Conservation (phyloP, 306 rosid genomes). For the Medicago arabica region DNA sequence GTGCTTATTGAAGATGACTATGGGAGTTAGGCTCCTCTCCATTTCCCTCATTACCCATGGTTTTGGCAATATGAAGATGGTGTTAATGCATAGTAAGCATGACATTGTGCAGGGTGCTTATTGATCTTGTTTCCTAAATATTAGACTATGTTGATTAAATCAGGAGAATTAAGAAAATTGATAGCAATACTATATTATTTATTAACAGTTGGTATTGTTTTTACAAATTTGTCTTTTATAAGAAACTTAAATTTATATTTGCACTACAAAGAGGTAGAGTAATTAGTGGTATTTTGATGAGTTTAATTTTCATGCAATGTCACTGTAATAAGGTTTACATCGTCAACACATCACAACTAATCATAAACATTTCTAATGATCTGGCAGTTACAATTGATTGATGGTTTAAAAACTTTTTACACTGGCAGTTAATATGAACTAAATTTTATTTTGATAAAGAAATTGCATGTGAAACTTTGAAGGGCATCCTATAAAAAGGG, state of each 20-base stretch:
- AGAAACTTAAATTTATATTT: background rate
- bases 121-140: slow-evolving; percentile 1
- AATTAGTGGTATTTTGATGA: background rate
- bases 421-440: background rate
- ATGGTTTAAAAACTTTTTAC: background rate
- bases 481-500: no score
- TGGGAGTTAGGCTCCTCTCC: background rate
- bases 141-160: background rate
- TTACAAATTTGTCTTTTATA: background rate
- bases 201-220: background rate
- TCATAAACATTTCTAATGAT: background rate
- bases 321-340: background rate
- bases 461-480: background rate
- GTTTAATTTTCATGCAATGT: background rate
- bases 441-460: background rate
- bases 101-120: slow-evolving; percentile 7
- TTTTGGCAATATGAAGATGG: background rate
- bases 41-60: background rate
- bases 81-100: background rate
- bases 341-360: background rate
- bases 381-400: background rate
- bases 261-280: background rate
- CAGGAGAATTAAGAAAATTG: background rate
- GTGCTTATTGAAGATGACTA: no score
- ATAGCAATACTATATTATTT: background rate